Evolutionary conservation across 768 basidiomycete genomes (phyloP), one percentile per base, ranked within the genome.

Genomic region (Trametes cubensis): DNA sequence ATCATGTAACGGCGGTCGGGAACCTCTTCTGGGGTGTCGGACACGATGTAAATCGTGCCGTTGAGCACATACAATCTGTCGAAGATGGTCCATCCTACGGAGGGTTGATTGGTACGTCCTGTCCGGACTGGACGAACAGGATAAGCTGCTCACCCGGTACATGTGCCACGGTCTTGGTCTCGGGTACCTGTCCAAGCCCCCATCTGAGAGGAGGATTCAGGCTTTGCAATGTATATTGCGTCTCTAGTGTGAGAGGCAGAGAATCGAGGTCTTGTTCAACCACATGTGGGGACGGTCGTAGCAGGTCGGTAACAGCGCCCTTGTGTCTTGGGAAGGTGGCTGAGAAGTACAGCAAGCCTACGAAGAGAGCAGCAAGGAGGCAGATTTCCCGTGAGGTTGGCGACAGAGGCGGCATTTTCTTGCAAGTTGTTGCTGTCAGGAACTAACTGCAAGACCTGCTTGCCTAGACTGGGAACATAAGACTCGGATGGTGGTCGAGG

Each of bases 41-140:
- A 84, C 44, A 98, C 92, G 66, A 96, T 79, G 71, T 87, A 94
- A 40, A 90, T 82, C 7, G 90, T 88, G 47, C 92, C 92, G 66
- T 94, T 92, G 67, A 86, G 77, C 58, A 94, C 74, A 71, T 92
- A 96, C 11, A 96, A 80, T 58, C 82, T 84, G 75, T 95, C 92
- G 62, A 94, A 87, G 54, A 95, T 86, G 1, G 94, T 92, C 94
- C 93, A 97, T 34, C 94, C 94, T 94, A 70, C 26, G 38, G 5
- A 49, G 34, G 30, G 52, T 20, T 65, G 48, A 11, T 56, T 62
- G 34, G 34, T 64, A 49, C 59, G 14, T 4, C 52, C n/a, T 15
- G 11, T 23, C 23, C 20, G 20, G 21, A 38, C 6, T 14, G 47
- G 26, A 26, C 20, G 14, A 18, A 20, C 48, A 26, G 41, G 47